Evolutionary conservation across 768 basidiomycete genomes (phyloP), one percentile per base, ranked within the genome.

Genomic region (Thelephora aurantiotincta): DNA sequence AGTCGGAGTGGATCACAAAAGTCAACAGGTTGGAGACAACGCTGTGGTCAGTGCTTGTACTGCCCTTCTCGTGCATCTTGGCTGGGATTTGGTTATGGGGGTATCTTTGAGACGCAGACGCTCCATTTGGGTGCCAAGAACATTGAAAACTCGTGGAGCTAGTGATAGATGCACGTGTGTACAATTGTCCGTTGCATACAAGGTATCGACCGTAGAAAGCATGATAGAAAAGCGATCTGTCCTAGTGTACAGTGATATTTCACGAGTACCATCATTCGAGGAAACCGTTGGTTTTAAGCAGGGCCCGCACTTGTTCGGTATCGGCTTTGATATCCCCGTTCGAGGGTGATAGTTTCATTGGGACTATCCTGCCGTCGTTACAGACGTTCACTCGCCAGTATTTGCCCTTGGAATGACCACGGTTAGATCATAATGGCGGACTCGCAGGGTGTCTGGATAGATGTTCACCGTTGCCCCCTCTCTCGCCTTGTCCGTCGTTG

Each of bases 31-130:
- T 62, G 11, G 64, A 71, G 52, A 56, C 53, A 47, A 37, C 60
- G 14, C 45, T 72, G 16, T 75, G 75, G 74, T 63, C 70, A 52
- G 45, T 63, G 1, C 54, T 57, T 22, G 68, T 72, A 3, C 70
- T 65, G 2, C 67, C 71, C 0, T 47, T 71, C n/a, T 61, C 52
- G 7, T 51, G 62, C 22, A 47, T 67, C 11, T 33, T 68, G 2
- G 51, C 56, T 7, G 51, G 52, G 1, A 45, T 60, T 9, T 60
- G 60, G 59, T 33, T 60, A 11, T 63, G 62, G 61, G 50, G 58
- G 18, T 41, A 55, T 13, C 30, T 46, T 6, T 51, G 46, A 48
- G 16, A 19, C 11, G 23, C 38, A 11, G 22, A 41, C 26, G 26
- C 9, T 4, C 4, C 9, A 9, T 30, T 4, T 30, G 26, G 26